phyloP scores from a whole-genome alignment of 129 eudicot genomes.

The Centrapalus pauciflorus region DNA sequence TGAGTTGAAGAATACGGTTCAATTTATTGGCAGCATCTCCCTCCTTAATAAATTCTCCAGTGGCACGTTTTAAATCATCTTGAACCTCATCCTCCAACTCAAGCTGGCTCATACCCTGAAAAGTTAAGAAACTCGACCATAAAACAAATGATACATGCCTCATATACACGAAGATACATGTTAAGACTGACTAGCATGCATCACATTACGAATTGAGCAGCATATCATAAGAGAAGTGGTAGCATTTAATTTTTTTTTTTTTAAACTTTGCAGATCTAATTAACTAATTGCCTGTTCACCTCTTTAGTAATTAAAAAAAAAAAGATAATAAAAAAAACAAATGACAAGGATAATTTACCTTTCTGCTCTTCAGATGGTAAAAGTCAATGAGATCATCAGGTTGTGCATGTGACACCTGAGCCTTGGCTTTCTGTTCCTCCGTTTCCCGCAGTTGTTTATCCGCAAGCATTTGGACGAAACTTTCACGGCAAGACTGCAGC shows the following conservation, averaged over 20 bases:
- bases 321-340: conserved; percentile 1
- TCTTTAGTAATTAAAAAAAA: too few relatives aligned
- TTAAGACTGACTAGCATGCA: too few relatives aligned
- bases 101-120: conserved; percentile 91
- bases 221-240: too few relatives aligned
- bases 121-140: background rate
- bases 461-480: conserved; percentile 94
- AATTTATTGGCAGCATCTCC: conserved; percentile 77
- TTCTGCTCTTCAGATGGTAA: conserved; percentile 89
- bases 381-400: conserved; percentile 97
- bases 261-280: too few relatives aligned
- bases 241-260: too few relatives aligned
- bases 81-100: conserved; percentile 94
- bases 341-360: too few relatives aligned
- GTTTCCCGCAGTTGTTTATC: conserved; percentile 85
- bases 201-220: too few relatives aligned
- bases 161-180: background rate
- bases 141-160: background rate
- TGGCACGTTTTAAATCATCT: conserved; percentile 91
- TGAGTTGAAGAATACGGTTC: conserved; percentile 84
- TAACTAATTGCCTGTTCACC: too few relatives aligned
- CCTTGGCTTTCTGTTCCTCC: conserved; percentile 82
- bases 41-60: conserved; percentile 81
- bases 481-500: conserved; percentile 84
- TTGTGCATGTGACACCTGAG: conserved; percentile 71